Conservation (phyloP, 805 yeast genomes). For the Ogataea ganodermae region DNA sequence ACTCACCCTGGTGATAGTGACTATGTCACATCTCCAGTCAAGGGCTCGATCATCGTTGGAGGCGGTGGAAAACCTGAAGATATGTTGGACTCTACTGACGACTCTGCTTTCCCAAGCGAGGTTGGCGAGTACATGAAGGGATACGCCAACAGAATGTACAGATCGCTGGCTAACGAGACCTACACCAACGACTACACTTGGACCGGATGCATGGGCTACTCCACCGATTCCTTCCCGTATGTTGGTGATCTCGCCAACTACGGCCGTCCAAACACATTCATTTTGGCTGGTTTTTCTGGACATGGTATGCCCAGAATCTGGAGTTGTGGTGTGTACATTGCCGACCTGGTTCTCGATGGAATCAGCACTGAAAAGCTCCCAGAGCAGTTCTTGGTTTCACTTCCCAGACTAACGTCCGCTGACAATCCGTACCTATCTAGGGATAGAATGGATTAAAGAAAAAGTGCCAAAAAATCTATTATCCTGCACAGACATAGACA, state of each 20-base stretch:
- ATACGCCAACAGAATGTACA: slow-evolving; percentile 34
- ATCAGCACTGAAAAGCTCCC: slow-evolving; percentile 3
- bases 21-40: not conserved
- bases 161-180: slow-evolving; percentile 27
- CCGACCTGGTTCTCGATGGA: slow-evolving; percentile 24
- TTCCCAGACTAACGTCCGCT: not conserved
- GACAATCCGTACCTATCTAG: not conserved
- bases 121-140: slow-evolving; percentile 28
- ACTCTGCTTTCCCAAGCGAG: slow-evolving; percentile 32
- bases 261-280: slow-evolving; percentile 35
- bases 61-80: slow-evolving; percentile 30
- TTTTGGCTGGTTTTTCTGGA: slow-evolving; percentile 50
- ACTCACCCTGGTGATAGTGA: slow-evolving; percentile 21
- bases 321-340: slow-evolving; percentile 41
- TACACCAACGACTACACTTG: slow-evolving; percentile 38
- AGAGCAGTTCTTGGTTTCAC: slow-evolving; percentile 1
- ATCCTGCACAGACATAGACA: not conserved
- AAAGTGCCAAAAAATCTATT: not conserved
- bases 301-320: slow-evolving; percentile 55
- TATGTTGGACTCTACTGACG: slow-evolving; percentile 35
- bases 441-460: not conserved
- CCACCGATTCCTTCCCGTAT: slow-evolving; percentile 43
- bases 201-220: slow-evolving; percentile 51
- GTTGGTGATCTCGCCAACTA: slow-evolving; percentile 41
- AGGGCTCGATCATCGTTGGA: slow-evolving; percentile 35